Evolutionary conservation across 2,329 filamentous ascomycete species (phyloP).

Genomic region (Metarhizium humberi): DNA sequence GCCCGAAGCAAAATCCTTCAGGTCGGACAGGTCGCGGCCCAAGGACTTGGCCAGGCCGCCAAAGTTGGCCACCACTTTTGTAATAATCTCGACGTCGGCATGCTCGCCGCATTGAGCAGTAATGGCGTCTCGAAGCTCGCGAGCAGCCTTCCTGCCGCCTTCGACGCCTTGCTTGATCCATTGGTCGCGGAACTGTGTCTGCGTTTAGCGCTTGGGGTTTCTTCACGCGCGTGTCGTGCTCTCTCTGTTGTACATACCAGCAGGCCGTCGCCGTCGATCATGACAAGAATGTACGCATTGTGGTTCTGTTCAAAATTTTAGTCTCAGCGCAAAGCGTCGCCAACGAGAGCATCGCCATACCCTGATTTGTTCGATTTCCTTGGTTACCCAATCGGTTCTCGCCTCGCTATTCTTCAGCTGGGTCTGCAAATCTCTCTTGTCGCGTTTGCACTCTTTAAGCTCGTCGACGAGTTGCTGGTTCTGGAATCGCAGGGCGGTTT

Average conservation of each 20-base stretch:
- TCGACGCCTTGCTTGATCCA: slow-evolving; percentile 45
- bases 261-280: slow-evolving; percentile 56
- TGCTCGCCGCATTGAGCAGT: slow-evolving; percentile 34
- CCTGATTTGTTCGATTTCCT: slow-evolving; percentile 35
- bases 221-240: too few relatives aligned
- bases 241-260: slow-evolving; percentile 33
- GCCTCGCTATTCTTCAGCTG: slow-evolving; percentile 30
- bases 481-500: slow-evolving; percentile 33
- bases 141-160: slow-evolving; percentile 44
- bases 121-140: slow-evolving; percentile 38
- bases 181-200: slow-evolving; percentile 44
- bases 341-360: slow-evolving; percentile 22
- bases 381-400: slow-evolving; percentile 23
- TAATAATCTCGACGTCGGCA: slow-evolving; percentile 42
- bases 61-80: slow-evolving; percentile 48
- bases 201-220: not conserved
- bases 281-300: slow-evolving; percentile 50
- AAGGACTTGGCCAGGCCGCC: slow-evolving; percentile 39
- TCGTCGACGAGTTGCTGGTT: slow-evolving; percentile 31
- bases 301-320: slow-evolving; percentile 28
- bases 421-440: slow-evolving; percentile 43
- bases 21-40: slow-evolving; percentile 34
- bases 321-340: not conserved
- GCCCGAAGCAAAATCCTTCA: slow-evolving; percentile 48
- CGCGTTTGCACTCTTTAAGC: slow-evolving; percentile 35